These are phyloP conservation scores for Ustilago sp. DNA, from an alignment of 1,284 basidiomycete genomes.

Conservation along the genomic window DNA sequence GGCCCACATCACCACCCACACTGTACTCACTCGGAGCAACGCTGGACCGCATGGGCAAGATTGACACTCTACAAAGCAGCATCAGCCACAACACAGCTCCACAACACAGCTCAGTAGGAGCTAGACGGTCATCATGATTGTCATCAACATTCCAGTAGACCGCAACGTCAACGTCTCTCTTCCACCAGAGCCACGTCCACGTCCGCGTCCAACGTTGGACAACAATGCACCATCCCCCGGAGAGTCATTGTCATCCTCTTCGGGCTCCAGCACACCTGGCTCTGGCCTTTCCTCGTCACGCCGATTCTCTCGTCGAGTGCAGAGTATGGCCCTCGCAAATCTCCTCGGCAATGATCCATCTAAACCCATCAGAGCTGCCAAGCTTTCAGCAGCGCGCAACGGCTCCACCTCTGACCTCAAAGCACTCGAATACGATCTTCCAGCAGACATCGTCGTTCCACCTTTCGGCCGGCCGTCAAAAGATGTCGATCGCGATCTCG, in stretches of 20 bases:
- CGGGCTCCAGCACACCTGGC: conserved; percentile 21
- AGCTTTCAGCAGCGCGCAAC: neutral
- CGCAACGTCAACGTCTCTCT: conserved; percentile 36
- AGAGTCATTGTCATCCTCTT: conserved; percentile 19
- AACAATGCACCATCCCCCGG: conserved; percentile 3
- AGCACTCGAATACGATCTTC: conserved; percentile 54
- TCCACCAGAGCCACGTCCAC: conserved; percentile 42
- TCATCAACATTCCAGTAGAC: conserved; percentile 39
- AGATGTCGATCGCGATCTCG: conserved; percentile 60
- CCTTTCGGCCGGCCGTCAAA: conserved; percentile 49
- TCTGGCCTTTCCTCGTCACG: conserved; percentile 28
- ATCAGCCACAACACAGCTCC: neutral
- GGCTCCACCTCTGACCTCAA: conserved; percentile 46
- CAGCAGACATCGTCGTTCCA: conserved; percentile 46
- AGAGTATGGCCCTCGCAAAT: conserved; percentile 44
- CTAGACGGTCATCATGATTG: conserved; percentile 28
- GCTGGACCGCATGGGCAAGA: neutral
- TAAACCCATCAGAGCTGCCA: conserved; percentile 1
- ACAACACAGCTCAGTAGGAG: neutral
- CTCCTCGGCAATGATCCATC: conserved; percentile 25
- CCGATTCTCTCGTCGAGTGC: conserved; percentile 42
- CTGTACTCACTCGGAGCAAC: neutral
- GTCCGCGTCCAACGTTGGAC: conserved; percentile 18
- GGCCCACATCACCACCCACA: neutral
- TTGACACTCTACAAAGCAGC: neutral